Percentiles rank a stretch among this genome's conserved stretches.
These are phyloP conservation scores for Erysimum cheiri DNA, from an alignment of 441 rosid genomes.

Conservation along the genomic window DNA sequence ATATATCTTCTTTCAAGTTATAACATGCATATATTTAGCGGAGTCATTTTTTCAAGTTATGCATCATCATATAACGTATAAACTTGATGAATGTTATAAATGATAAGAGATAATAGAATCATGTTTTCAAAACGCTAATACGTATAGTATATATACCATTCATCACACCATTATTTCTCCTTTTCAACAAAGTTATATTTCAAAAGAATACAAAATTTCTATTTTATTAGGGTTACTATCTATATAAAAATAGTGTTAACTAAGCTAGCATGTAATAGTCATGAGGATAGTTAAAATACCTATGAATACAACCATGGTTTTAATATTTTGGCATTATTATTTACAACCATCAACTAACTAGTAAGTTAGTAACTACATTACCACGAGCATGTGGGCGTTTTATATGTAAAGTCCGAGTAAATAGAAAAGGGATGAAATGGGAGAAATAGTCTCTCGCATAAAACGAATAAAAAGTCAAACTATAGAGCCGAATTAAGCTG, in stretches of 20 bases:
- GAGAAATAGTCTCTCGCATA: conserved; percentile 29
- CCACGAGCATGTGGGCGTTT: conserved; percentile 8
- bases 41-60: neutral
- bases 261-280: conserved; percentile 4
- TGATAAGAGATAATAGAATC: neutral
- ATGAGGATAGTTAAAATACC: neutral
- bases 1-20: neutral
- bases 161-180: neutral
- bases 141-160: neutral
- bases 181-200: neutral
- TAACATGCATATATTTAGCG: neutral
- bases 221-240: neutral
- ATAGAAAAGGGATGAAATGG: neutral
- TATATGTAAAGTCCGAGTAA: neutral
- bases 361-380: too few species aligned
- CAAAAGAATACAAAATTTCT: neutral
- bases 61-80: neutral
- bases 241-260: neutral
- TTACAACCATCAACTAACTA: neutral
- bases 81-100: neutral
- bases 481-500: neutral
- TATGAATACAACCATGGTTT: neutral
- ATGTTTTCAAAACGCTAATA: neutral
- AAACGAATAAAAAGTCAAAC: conserved; percentile 20
- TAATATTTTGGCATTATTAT: neutral